Percentiles rank a stretch among this genome's conserved stretches.
Evolutionary conservation across 495 filamentous ascomycete genomes (phyloP).

Genomic region (Geopyxis carbonaria): DNA sequence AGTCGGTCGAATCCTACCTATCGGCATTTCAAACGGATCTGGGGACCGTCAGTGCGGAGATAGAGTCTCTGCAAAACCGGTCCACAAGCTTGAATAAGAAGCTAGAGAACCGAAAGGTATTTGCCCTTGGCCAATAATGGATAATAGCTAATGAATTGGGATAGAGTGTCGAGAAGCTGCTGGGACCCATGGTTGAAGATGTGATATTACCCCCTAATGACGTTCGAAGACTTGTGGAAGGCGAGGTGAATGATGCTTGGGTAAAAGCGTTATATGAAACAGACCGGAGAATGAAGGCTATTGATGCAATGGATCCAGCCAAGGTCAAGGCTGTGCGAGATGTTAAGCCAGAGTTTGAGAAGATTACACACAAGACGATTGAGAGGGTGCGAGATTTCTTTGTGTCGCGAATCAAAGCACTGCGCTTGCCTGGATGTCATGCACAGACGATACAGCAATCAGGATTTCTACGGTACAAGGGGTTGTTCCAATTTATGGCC

Average conservation of each 20-base stretch:
- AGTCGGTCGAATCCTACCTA: slow-evolving; percentile 80
- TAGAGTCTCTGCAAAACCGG: slow-evolving; percentile 76
- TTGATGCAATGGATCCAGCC: slow-evolving; percentile 45
- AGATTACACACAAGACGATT: slow-evolving; percentile 76
- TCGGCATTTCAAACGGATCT: slow-evolving; percentile 86
- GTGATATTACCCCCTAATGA: slow-evolving; percentile 69
- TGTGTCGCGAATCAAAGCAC: slow-evolving; percentile 79
- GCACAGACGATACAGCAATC: slow-evolving; percentile 90
- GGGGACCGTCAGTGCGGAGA: slow-evolving; percentile 79
- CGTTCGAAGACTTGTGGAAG: slow-evolving; percentile 68
- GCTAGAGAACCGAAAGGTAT: slow-evolving; percentile 60
- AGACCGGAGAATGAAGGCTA: slow-evolving; percentile 54
- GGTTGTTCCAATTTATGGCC: slow-evolving; percentile 68
- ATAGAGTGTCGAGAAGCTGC: slow-evolving; percentile 70
- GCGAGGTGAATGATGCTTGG: slow-evolving; percentile 80
- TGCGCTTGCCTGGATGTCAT: slow-evolving; percentile 87
- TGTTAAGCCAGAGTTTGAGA: slow-evolving; percentile 64
- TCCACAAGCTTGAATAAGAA: slow-evolving; percentile 72
- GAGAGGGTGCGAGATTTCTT: slow-evolving; percentile 88
- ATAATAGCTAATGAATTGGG: slow-evolving; percentile 4
- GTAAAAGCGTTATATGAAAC: slow-evolving; percentile 68
- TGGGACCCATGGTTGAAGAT: slow-evolving; percentile 84
- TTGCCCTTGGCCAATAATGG: not conserved
- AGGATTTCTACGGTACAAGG: slow-evolving; percentile 69
- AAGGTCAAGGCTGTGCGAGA: slow-evolving; percentile 63